Conservation (phyloP, 805 yeast species). For the Sugiyamaella boreocaroliniensis region DNA sequence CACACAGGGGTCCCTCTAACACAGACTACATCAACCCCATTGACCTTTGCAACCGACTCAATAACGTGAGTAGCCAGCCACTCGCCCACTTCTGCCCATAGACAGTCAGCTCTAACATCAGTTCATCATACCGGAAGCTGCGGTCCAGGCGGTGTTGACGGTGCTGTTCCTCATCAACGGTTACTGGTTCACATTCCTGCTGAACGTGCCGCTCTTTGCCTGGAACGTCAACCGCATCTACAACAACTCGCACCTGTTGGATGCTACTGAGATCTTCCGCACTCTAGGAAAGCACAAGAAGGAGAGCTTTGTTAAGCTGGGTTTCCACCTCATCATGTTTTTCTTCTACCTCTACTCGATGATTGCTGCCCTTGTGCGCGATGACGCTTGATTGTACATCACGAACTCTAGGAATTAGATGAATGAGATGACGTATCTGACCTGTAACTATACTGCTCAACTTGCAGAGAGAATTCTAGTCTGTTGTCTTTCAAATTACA, state of each 20-base stretch:
- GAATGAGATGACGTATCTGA: background rate
- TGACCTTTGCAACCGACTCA: slow-evolving; percentile 88
- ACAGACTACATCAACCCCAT: slow-evolving; percentile 94
- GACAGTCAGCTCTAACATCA: slow-evolving; percentile 23
- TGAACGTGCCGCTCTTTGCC: slow-evolving; percentile 77
- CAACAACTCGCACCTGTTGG: slow-evolving; percentile 77
- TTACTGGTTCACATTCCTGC: slow-evolving; percentile 81
- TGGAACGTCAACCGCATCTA: slow-evolving; percentile 76
- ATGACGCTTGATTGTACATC: slow-evolving; percentile 33
- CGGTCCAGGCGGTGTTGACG: slow-evolving; percentile 60
- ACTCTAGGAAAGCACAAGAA: slow-evolving; percentile 88
- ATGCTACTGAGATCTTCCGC: slow-evolving; percentile 96
- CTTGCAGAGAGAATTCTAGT: too few species aligned
- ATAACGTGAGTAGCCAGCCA: slow-evolving; percentile 35
- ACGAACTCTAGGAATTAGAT: background rate
- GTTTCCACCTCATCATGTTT: slow-evolving; percentile 85
- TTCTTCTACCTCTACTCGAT: slow-evolving; percentile 93
- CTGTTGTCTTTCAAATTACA: too few species aligned
- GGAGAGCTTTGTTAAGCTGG: slow-evolving; percentile 84
- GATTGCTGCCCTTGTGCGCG: slow-evolving; percentile 86
- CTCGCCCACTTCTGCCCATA: background rate
- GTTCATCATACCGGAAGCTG: slow-evolving; percentile 86
- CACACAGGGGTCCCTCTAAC: slow-evolving; percentile 3
- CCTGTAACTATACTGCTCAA: too few species aligned
- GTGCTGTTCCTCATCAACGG: slow-evolving; percentile 73